Percentiles rank a stretch among this genome's conserved stretches.
phyloP scores from a whole-genome alignment of 805 yeast genomes.

The Zygotorulaspora chibaensis region DNA sequence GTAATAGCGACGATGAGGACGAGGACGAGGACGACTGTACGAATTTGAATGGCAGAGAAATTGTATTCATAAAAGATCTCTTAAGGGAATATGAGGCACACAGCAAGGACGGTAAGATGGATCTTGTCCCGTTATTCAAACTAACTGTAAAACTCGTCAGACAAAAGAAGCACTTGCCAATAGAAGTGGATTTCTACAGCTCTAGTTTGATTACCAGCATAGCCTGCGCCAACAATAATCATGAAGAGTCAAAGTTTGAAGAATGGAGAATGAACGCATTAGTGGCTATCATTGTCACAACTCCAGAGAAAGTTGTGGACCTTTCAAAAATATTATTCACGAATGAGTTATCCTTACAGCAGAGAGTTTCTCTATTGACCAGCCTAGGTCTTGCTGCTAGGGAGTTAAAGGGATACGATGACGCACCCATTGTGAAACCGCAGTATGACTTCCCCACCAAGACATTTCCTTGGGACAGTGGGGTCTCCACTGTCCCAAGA shows the following conservation, averaged over 20 bases:
- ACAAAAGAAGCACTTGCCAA: slow-evolving; percentile 55
- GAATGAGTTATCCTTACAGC: slow-evolving; percentile 81
- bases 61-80: slow-evolving; percentile 73
- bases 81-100: slow-evolving; percentile 50
- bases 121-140: slow-evolving; percentile 40
- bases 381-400: slow-evolving; percentile 68
- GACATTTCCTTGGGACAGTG: slow-evolving; percentile 32
- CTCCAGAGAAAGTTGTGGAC: slow-evolving; percentile 42
- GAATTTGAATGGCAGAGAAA: slow-evolving; percentile 42
- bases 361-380: slow-evolving; percentile 64
- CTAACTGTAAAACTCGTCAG: slow-evolving; percentile 52
- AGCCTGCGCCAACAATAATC: slow-evolving; percentile 52
- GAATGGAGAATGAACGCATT: slow-evolving; percentile 59
- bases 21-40: slow-evolving; percentile 34
- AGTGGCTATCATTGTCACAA: slow-evolving; percentile 57
- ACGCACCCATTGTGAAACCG: slow-evolving; percentile 40
- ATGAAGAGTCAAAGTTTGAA: slow-evolving; percentile 56
- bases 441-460: slow-evolving; percentile 34
- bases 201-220: slow-evolving; percentile 49
- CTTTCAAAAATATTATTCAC: slow-evolving; percentile 45
- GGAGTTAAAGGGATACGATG: slow-evolving; percentile 62
- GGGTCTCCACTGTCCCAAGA: slow-evolving; percentile 7
- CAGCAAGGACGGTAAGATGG: slow-evolving; percentile 37
- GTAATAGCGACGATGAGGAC: slow-evolving; percentile 32
- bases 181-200: slow-evolving; percentile 58